Base-by-base conservation (phyloP, 139 green algal species). In the Diplosphaera chodatii region DNA sequence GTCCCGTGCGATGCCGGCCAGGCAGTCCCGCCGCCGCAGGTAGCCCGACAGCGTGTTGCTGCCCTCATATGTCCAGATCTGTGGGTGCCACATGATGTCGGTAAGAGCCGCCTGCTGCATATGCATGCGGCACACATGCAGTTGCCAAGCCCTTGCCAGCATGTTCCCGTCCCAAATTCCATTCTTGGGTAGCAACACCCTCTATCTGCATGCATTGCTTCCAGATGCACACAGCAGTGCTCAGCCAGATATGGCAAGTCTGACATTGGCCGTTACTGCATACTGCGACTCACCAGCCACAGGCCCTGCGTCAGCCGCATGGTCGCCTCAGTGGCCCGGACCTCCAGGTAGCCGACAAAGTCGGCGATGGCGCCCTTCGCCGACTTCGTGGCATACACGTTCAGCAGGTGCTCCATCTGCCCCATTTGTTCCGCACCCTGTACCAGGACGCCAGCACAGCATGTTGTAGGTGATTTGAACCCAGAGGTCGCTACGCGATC, bases 11-110 rank as follows among this genome's bases (percentile, higher is more conserved):
- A 97, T 71, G 0, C 79, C 81, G 4, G 66, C 70, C 18, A 91
- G 67, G 66, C 82, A 86, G 80, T 96, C 89, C 21, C 89, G 77
- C 4, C 90, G 86, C 76, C 88, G 85, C 8, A 95, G 74, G 67
- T 91, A 86, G 56, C 77, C 81, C 0, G 77, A 75, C 33, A 96
- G 78, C 20, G 89, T 94, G 59, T 81, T 84, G 74, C 86, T 76
- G 1, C 89, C 92, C 75, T 96, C 78, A 56, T 91, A 96, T 63
- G 79, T 74, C 91, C 91, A 97, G 66, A 89, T 79, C 85, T 91
- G 84, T 21, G 25, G 16, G 48, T 25, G 48, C 16, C 4, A 27
- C n/a, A n/a, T n/a, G n/a, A n/a, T n/a, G n/a, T n/a, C n/a, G n/a
- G n/a, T n/a, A n/a, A n/a, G n/a, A n/a, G n/a, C n/a, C n/a, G n/a